These are phyloP conservation scores for Mycena vitilis DNA, from an alignment of 768 basidiomycete species.

Conservation along the genomic window DNA sequence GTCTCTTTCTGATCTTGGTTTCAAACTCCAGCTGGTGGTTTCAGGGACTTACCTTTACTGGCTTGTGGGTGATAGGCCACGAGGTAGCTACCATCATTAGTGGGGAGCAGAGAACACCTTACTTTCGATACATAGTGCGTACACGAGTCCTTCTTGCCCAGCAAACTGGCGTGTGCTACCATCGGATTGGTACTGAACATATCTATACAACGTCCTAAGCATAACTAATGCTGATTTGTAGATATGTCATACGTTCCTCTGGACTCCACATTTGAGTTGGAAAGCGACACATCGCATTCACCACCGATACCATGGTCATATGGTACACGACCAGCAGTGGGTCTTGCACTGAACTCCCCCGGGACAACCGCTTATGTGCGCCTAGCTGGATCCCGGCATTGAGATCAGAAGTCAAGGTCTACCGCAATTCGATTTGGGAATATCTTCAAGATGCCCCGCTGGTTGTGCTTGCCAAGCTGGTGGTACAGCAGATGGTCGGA, in stretches of 20 bases:
- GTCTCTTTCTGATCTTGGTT: background rate
- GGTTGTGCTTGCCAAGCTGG: background rate
- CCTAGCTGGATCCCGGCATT: no score
- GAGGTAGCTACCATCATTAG: constrained; percentile 25
- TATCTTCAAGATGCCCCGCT: background rate
- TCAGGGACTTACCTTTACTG: constrained; percentile 37
- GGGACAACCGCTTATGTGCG: no score
- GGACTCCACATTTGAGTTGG: constrained; percentile 63
- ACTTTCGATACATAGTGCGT: background rate
- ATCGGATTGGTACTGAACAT: constrained; percentile 6
- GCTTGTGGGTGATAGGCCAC: constrained; percentile 42
- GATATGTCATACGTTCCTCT: constrained; percentile 43
- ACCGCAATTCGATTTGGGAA: background rate
- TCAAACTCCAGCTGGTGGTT: constrained; percentile 38
- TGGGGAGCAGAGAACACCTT: background rate
- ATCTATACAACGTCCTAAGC: background rate
- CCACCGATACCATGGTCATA: constrained; percentile 65
- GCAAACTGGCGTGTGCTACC: background rate
- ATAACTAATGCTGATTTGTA: constrained; percentile 9
- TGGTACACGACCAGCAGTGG: constrained; percentile 34
- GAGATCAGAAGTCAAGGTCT: background rate
- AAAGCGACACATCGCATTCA: constrained; percentile 62
- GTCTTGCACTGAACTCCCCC: background rate
- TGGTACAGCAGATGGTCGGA: background rate
- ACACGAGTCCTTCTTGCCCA: background rate